Evolutionary conservation across 805 yeast species (phyloP).

Genomic region (Candida sonorensis): DNA sequence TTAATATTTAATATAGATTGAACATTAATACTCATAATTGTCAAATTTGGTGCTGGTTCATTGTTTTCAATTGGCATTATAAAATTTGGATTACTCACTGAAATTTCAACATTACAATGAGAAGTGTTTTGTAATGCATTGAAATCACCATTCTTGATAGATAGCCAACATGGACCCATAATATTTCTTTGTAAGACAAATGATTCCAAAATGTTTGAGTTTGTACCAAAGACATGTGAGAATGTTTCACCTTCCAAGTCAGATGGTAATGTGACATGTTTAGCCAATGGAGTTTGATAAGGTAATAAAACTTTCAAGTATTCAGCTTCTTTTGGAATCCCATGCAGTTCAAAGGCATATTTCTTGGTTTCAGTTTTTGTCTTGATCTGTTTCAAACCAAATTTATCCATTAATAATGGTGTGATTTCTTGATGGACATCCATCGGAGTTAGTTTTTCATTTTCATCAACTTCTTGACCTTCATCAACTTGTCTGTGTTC

Average conservation of each 20-base stretch:
- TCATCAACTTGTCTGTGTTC: slow-evolving; percentile 19
- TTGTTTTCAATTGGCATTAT: slow-evolving; percentile 40
- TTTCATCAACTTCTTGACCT: slow-evolving; percentile 25
- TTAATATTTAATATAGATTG: slow-evolving; percentile 75
- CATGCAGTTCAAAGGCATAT: slow-evolving; percentile 84
- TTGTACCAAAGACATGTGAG: slow-evolving; percentile 72
- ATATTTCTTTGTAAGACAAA: slow-evolving; percentile 76
- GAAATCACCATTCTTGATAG: slow-evolving; percentile 59
- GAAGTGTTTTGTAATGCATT: slow-evolving; percentile 53
- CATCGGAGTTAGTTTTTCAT: slow-evolving; percentile 37
- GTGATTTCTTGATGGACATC: slow-evolving; percentile 77
- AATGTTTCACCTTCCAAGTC: slow-evolving; percentile 73
- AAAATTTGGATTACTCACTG: slow-evolving; percentile 41
- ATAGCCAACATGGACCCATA: slow-evolving; percentile 98
- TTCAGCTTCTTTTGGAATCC: slow-evolving; percentile 70
- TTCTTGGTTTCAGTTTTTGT: slow-evolving; percentile 69
- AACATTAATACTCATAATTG: slow-evolving; percentile 66
- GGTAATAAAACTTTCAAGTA: slow-evolving; percentile 78
- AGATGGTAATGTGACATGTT: slow-evolving; percentile 44
- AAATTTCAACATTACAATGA: slow-evolving; percentile 74
- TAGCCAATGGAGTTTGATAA: slow-evolving; percentile 53
- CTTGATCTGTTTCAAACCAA: slow-evolving; percentile 53
- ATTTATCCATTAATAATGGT: slow-evolving; percentile 55
- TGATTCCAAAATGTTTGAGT: slow-evolving; percentile 69
- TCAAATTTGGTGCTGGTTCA: slow-evolving; percentile 57